Base-by-base conservation (phyloP, 352 stramenopile genomes). In the Phytopythium aichiense region DNA sequence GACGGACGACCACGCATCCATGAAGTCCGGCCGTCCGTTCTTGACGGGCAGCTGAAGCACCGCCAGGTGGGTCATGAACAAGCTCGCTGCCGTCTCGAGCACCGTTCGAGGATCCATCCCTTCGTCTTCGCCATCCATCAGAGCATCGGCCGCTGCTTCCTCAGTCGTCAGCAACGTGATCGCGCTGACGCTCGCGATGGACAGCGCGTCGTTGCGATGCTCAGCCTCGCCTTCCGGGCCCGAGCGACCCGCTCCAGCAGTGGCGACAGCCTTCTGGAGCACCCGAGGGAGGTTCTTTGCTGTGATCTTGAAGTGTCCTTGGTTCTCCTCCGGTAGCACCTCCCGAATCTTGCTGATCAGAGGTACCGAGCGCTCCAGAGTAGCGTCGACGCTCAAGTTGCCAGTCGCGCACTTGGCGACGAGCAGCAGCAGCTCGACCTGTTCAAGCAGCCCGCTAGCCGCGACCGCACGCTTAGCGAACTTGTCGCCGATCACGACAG, bases 1-100 rank as follows among this genome's bases (percentile, higher is more conserved):
- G 51, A 77, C 73, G 2, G 80, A 77, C n/a, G 77, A 87, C 77
- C 78, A 88, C 42, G 78, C 68, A 60, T 88, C 79, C 76, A 90
- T 90, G 60, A 87, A 88, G 62, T 90, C 78, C 11, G 81, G 71
- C 15, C 74, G 68, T n/a, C 79, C 78, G 22, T 79, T 76, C 60
- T 83, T 83, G 55, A 63, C 46, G 2, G 81, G 74, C 0, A 88
- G 74, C 63, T 77, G 43, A 4, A 90, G 58, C 20, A 81, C 75
- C 6, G 81, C 72, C 7, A 87, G 64, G 57, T 90, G 74, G 1
- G 72, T 61, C 13, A 90, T 59, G 62, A 88, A 87, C 46, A 90
- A 60, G 20, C 78, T 75, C 4, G 74, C 77, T 11, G 73, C 77
- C 0, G 67, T 79, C 67, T 88, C 65, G 23, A 90, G 65, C 15